Conservation (phyloP, 2,329 filamentous ascomycete species). For the Diatrype stigma region DNA sequence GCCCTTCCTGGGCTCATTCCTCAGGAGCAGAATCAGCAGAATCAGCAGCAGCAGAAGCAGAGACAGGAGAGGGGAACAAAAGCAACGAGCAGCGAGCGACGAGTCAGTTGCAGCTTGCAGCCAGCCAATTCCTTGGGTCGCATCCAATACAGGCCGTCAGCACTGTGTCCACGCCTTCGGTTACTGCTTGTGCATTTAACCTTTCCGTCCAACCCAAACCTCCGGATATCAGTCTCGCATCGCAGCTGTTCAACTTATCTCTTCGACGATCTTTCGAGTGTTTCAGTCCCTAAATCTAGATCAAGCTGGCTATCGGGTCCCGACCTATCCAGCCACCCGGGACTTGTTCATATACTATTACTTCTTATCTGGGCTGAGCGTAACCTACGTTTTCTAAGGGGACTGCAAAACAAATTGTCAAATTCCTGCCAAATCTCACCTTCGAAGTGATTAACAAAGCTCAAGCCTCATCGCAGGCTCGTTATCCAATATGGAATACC, state of each 20-base stretch:
- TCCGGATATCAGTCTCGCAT: neutral
- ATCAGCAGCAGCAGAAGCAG: too few relatives aligned
- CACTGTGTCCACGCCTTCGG: neutral
- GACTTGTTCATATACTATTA: neutral
- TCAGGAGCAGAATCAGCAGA: neutral
- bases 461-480: neutral
- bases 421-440: too few relatives aligned
- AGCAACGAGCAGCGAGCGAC: neutral
- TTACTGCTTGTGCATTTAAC: neutral
- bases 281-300: neutral
- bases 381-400: too few relatives aligned
- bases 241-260: neutral
- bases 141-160: neutral
- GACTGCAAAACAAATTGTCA: too few relatives aligned
- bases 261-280: neutral
- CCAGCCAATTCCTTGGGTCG: neutral
- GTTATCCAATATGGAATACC: neutral
- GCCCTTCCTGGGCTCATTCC: neutral
- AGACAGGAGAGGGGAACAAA: neutral
- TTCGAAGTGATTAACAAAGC: too few relatives aligned
- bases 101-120: neutral
- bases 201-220: neutral
- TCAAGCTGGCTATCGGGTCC: neutral
- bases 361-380: neutral
- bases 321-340: neutral